Evolutionary conservation across 1,284 basidiomycete species (phyloP).

Genomic region (Cerrena zonata): DNA sequence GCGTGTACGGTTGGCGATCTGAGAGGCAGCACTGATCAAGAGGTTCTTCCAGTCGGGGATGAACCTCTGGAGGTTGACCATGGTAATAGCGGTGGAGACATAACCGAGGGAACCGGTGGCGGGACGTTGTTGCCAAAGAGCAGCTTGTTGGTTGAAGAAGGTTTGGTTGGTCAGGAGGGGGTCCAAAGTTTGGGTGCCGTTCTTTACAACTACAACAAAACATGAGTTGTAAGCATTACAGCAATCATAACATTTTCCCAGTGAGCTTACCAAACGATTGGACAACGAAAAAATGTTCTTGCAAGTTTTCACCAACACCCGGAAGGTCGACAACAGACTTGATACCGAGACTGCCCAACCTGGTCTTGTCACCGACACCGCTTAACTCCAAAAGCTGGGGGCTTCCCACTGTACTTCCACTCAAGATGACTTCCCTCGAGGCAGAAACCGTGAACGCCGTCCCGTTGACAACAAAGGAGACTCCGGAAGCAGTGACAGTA

Average conservation of each 20-base stretch:
- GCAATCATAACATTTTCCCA: neutral
- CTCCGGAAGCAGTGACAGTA: constrained; percentile 5
- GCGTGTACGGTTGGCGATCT: neutral
- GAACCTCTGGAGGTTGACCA: neutral
- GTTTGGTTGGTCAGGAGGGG: neutral
- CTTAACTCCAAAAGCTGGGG: constrained; percentile 43
- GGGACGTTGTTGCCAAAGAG: constrained; percentile 8
- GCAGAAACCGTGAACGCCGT: constrained; percentile 15
- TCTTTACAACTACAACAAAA: constrained; percentile 4
- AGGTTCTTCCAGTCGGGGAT: neutral
- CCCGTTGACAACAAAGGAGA: constrained; percentile 22
- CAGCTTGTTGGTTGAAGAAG: neutral
- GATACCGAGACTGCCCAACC: constrained; percentile 34
- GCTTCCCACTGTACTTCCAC: constrained; percentile 31
- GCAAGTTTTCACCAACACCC: constrained; percentile 43
- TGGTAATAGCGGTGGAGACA: constrained; percentile 6
- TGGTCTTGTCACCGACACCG: constrained; percentile 35
- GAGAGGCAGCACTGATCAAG: neutral
- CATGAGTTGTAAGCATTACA: too few relatives aligned
- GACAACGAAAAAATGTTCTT: constrained; percentile 33
- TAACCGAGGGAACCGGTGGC: constrained; percentile 10
- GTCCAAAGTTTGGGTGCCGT: constrained; percentile 7
- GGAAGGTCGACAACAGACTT: constrained; percentile 31
- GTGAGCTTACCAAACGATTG: constrained; percentile 19
- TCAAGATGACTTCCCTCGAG: constrained; percentile 33